A percentile compares a stretch with the other conserved stretches of the same genome.
Conservation (phyloP, 768 basidiomycete genomes). For the Tricholoma saponaceum region DNA sequence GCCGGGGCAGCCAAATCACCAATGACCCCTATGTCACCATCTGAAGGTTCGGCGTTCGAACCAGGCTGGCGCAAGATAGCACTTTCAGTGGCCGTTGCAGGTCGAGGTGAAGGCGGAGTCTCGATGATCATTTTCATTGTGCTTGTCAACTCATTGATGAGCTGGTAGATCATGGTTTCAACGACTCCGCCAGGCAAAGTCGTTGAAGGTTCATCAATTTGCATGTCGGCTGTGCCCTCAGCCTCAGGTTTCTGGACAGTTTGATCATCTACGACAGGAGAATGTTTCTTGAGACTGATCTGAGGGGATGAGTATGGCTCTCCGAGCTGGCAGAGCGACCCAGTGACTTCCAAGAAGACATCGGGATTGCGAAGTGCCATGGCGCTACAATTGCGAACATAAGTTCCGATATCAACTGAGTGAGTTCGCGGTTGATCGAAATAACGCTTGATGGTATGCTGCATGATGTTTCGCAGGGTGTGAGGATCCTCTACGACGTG, state of each 20-base stretch:
- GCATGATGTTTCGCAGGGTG: constrained; percentile 69
- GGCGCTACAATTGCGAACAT: constrained; percentile 71
- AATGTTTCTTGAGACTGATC: constrained; percentile 50
- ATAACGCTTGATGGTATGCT: constrained; percentile 77
- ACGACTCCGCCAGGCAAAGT: constrained; percentile 37
- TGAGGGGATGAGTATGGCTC: constrained; percentile 61
- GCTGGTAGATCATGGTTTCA: constrained; percentile 63
- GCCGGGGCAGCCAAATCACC: background rate
- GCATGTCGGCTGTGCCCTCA: constrained; percentile 47
- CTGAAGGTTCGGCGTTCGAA: background rate
- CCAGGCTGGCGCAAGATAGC: background rate
- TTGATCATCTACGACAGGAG: constrained; percentile 18
- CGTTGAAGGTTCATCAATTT: constrained; percentile 39
- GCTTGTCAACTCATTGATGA: constrained; percentile 67
- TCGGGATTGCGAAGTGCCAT: constrained; percentile 79
- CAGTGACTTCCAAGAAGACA: constrained; percentile 71
- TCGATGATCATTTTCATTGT: constrained; percentile 47
- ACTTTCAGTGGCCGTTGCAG: background rate
- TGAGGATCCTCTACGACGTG: constrained; percentile 81
- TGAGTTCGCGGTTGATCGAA: constrained; percentile 70
- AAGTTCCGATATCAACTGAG: constrained; percentile 62
- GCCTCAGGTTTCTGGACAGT: constrained; percentile 15
- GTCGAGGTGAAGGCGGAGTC: constrained; percentile 11
- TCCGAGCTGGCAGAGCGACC: constrained; percentile 67
- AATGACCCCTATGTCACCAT: background rate